These are phyloP conservation scores for Fusarium coffeatum DNA, from an alignment of 2,329 filamentous ascomycete species.

Conservation along the genomic window DNA sequence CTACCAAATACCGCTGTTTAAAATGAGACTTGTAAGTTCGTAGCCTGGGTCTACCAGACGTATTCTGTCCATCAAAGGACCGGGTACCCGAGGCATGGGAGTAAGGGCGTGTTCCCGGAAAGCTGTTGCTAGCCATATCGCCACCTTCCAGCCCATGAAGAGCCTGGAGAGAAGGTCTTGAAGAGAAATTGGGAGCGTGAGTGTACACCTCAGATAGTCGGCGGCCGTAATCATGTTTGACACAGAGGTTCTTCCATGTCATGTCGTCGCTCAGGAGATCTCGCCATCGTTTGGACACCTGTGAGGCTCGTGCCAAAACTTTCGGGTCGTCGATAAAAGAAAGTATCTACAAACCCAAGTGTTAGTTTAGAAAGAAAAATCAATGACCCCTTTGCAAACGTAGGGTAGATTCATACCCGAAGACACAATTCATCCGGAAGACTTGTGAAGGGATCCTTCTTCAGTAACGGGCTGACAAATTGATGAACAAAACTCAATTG, in stretches of 20 bases:
- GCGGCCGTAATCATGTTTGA: constrained; percentile 88
- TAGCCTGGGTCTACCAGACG: constrained; percentile 63
- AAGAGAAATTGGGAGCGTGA: constrained; percentile 47
- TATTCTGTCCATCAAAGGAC: constrained; percentile 65
- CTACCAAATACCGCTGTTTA: constrained; percentile 96
- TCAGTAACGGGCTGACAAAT: constrained; percentile 92
- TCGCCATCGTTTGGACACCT: constrained; percentile 95
- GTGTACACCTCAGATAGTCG: constrained; percentile 64
- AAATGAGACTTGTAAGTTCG: constrained; percentile 96
- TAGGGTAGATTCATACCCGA: constrained; percentile 69
- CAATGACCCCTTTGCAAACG: neutral
- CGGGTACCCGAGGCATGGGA: constrained; percentile 57
- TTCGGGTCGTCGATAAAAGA: constrained; percentile 98
- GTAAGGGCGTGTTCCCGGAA: constrained; percentile 58
- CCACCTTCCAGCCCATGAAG: constrained; percentile 53
- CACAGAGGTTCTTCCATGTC: constrained; percentile 97
- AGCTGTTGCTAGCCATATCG: constrained; percentile 54
- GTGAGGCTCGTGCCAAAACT: constrained; percentile 90
- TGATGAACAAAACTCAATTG: constrained; percentile 96
- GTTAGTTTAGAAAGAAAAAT: neutral
- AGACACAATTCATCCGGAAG: constrained; percentile 94
- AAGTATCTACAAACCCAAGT: constrained; percentile 72
- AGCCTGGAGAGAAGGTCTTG: constrained; percentile 47
- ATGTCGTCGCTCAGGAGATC: constrained; percentile 96
- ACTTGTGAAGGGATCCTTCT: constrained; percentile 94